phyloP scores from a whole-genome alignment of 495 filamentous ascomycete species.

The Eremomyces bilateralis region DNA sequence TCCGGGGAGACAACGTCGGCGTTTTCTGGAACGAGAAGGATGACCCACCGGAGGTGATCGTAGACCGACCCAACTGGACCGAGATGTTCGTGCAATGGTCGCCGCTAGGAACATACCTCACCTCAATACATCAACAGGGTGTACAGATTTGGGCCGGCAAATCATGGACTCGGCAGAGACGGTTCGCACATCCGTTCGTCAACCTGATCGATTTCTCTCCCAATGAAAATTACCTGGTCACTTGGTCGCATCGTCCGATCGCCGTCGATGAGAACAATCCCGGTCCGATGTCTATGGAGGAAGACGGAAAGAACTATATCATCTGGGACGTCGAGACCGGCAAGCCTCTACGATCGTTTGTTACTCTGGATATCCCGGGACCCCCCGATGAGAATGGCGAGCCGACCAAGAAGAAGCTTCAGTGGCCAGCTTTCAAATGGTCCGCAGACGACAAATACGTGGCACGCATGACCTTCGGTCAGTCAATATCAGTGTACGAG shows the following conservation, averaged over 20 bases:
- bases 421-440: conserved; percentile 99
- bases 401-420: conserved; percentile 66
- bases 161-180: conserved; percentile 71
- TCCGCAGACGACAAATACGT: conserved; percentile 94
- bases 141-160: conserved; percentile 91
- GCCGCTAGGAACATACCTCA: conserved; percentile 77
- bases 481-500: conserved; percentile 87
- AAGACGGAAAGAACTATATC: conserved; percentile 97
- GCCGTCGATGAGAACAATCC: conserved; percentile 76
- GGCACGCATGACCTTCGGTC: conserved; percentile 67
- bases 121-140: conserved; percentile 84
- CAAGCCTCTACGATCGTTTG: conserved; percentile 80
- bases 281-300: conserved; percentile 59
- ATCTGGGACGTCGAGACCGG: conserved; percentile 91
- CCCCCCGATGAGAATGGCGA: conserved; percentile 39
- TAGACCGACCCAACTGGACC: conserved; percentile 88
- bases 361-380: conserved; percentile 55
- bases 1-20: conserved; percentile 68
- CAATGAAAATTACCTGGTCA: conserved; percentile 77
- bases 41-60: conserved; percentile 65
- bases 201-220: conserved; percentile 94
- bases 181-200: conserved; percentile 84
- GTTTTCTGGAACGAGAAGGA: conserved; percentile 97
- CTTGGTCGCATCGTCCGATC: conserved; percentile 87
- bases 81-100: conserved; percentile 97